Evolutionary conservation across 257 asterid genomes (phyloP), one percentile per base, ranked within the genome.

Genomic region (Phtheirospermum japonicum): DNA sequence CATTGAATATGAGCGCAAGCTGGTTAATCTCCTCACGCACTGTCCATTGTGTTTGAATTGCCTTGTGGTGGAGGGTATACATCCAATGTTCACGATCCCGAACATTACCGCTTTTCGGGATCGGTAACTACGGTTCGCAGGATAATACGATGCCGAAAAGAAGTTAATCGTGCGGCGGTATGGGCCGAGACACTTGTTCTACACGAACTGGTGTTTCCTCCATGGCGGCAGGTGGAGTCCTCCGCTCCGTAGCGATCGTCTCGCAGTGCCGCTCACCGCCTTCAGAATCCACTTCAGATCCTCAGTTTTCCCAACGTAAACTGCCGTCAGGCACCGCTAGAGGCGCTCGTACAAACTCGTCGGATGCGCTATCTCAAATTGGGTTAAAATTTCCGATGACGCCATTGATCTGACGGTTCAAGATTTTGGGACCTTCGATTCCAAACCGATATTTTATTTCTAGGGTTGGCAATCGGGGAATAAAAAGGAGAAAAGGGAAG

Each of bases 61-160:
- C 58, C 73, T 82, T 12, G 73, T 63, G 16, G 31, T 57, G n/a
- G 86, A 72, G 13, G 96, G 97, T 45, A 87, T 69, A 56, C 97
- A 90, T n/a, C 97, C 97, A 9, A 90, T 69, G 0, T 95, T 90
- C 60, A 95, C 97, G 1, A 90, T 64, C 48, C 85, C 96, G 61
- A 85, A 90, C 77, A 73, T 52, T 5, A 85, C 50, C 26, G 84
- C 67, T 57, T 79, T 90, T 64, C 96, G 80, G 0, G 88, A 17
- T 0, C 49, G 0, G 13, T 14, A 17, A 19, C 57, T 66, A 9
- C 40, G 67, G 0, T 61, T 64, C 0, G 14, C 51, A 6, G 66
- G 4, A 12, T 75, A n/a, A 68, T 67, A 67, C 7, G 79, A 3
- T 32, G 75, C 71, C 18, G 81, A 78, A 8, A 65, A 55, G 5